phyloP scores from a whole-genome alignment of 306 rosid species.

The Gillenia trifoliata region DNA sequence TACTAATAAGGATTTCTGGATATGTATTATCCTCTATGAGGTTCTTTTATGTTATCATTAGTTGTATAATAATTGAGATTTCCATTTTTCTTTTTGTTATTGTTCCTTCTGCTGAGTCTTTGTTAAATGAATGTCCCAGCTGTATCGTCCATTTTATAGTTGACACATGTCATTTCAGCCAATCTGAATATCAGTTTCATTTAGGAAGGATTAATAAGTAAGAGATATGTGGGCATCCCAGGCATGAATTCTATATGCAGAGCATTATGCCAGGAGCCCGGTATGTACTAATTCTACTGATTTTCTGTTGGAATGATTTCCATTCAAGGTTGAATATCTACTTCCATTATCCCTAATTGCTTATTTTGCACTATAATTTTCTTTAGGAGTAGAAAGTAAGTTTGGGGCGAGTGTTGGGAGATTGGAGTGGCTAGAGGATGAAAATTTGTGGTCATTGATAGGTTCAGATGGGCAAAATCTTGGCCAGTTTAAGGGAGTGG shows the following conservation, averaged over 20 bases:
- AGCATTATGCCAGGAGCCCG: constrained; percentile 69
- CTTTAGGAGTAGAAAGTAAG: constrained; percentile 75
- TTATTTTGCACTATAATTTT: constrained; percentile 8
- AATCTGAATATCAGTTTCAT: constrained; percentile 35
- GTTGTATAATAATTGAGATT: background rate
- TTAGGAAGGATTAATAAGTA: constrained; percentile 55
- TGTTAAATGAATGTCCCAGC: background rate
- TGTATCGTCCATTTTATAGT: background rate
- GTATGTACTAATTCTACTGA: constrained; percentile 35
- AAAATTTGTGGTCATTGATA: constrained; percentile 63
- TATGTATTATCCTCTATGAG: background rate
- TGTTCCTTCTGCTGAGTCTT: background rate
- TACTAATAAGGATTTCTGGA: background rate
- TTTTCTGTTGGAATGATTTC: constrained; percentile 14
- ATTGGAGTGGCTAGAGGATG: constrained; percentile 69
- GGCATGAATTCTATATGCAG: constrained; percentile 93
- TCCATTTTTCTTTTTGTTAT: background rate
- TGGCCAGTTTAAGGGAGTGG: constrained; percentile 76
- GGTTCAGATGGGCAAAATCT: constrained; percentile 64
- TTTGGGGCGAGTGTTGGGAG: constrained; percentile 60
- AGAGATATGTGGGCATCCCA: constrained; percentile 85
- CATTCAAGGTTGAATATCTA: constrained; percentile 22
- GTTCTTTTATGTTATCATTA: background rate
- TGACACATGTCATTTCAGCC: background rate
- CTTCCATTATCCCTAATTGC: background rate